phyloP scores from a whole-genome alignment of 768 basidiomycete species.

The Podaxis mareebaensis region DNA sequence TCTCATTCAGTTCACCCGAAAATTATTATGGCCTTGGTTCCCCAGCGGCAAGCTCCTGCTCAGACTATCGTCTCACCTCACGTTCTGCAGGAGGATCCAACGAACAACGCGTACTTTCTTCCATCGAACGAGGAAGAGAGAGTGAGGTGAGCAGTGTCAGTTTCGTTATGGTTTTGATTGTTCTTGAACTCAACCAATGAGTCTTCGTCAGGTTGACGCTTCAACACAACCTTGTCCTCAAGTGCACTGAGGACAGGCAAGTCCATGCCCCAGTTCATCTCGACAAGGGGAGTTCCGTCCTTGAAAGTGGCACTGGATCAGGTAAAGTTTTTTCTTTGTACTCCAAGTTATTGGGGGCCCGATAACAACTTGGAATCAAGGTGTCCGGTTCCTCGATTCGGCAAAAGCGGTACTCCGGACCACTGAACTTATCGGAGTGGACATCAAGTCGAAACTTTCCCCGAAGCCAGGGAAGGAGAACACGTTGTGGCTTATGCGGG shows the following conservation, averaged over 20 bases:
- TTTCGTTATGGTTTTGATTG: background rate
- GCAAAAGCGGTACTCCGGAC: background rate
- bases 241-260: background rate
- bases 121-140: background rate
- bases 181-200: background rate
- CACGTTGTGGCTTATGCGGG: background rate
- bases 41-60: background rate
- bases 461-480: background rate
- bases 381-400: background rate
- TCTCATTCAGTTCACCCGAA: background rate
- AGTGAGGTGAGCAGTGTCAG: background rate
- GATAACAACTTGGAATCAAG: background rate
- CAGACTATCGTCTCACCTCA: background rate
- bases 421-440: background rate
- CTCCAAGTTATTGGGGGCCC: no score
- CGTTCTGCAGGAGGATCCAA: background rate
- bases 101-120: background rate
- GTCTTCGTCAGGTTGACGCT: background rate
- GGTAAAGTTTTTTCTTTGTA: background rate
- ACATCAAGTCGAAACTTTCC: background rate
- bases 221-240: background rate
- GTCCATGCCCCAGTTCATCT: background rate
- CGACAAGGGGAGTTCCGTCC: background rate
- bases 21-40: background rate
- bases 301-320: background rate